Evolutionary conservation across 2,329 filamentous ascomycete species (phyloP), one percentile per base, ranked within the genome.

Genomic region (Aspergillus glaucus): DNA sequence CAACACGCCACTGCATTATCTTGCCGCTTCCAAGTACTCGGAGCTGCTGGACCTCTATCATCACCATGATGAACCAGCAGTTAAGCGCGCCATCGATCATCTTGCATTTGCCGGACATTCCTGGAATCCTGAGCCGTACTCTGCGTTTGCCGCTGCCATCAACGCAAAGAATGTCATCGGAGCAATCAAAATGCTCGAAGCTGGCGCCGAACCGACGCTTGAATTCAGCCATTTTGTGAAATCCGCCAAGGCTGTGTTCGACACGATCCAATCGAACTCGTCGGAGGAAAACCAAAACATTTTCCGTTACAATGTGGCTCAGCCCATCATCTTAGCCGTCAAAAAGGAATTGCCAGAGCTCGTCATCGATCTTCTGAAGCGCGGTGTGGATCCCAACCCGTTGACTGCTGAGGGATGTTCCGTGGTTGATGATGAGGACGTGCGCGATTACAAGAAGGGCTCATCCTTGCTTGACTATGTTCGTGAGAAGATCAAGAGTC

Each of bases 31-130:
- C 15, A 72, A 77, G 2, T 75, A 78, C 34, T 54, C 50, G 4
- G 67, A 72, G 3, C 56, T 78, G 21, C 53, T 79, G 2, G 63
- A 76, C 6, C 59, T 66, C 0, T 63, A 77, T 37, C 52, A 74
- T 26, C 52, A 81, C 9, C 69, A 78, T 34, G 86, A 91, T 57
- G 75, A 76, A 47, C 75, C 79, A 1, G 81, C 79, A 0, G 73
- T 82, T 24, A 78, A 81, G 51, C 76, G 79, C 24, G 82, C 85
- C 4, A 75, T 91, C 54, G 86, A 88, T 50, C 82, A 88, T 55
- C 57, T 89, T 8, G 68, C 75, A 0, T 68, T 81, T 3, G 57
- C 51, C 3, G 65, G 67, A 0, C 50, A 49, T 3, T 58, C 49
- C 8, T 77, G 66, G 32, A 63, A 55, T 2, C 57, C 67, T 0